Evolutionary conservation across 345 rosid genomes (phyloP), one percentile per base, ranked within the genome.

Genomic region (Lepidium africanum): DNA sequence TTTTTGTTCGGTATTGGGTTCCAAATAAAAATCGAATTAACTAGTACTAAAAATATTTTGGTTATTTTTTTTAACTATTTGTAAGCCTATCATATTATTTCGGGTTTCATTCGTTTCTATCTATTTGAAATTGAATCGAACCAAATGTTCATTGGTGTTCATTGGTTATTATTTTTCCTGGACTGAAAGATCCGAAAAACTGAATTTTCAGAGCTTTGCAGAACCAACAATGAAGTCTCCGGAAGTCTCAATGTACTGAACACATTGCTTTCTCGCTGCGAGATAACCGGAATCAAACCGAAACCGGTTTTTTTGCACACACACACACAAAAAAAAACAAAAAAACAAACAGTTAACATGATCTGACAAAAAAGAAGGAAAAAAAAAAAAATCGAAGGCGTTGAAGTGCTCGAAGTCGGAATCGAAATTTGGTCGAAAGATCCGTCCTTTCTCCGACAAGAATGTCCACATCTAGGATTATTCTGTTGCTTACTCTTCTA

Each of bases 391-490:
- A 43, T 23, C 25, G n/a, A 50, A 60, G 37, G 69, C 46, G 12
- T 60, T 33, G 17, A 17, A 42, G 63, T 46, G 36, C 1, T 74
- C 38, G 14, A 27, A 59, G 55, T 50, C 33, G 64, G 69, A 71
- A 71, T 45, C 56, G 9, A 40, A 9, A 41, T 37, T 57, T 56
- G 65, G 65, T 56, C 43, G 50, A 61, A 61, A 74, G 59, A 30
- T 67, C 46, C 23, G 40, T 36, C 47, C 39, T 68, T 62, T 62
- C 74, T 62, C 64, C 59, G 71, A 55, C 51, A 70, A 71, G 54
- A 35, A 85, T 89, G 96, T 59, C 63, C 19, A 77, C 45, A 79
- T 76, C 77, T 67, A 35, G 77, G 55, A 77, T 65, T 14, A 65
- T 11, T 42, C 43, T 76, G 49, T 56, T 57, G 19, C 68, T 70